Base-by-base conservation (phyloP, 345 rosid genomes). In the Acer campestre region DNA sequence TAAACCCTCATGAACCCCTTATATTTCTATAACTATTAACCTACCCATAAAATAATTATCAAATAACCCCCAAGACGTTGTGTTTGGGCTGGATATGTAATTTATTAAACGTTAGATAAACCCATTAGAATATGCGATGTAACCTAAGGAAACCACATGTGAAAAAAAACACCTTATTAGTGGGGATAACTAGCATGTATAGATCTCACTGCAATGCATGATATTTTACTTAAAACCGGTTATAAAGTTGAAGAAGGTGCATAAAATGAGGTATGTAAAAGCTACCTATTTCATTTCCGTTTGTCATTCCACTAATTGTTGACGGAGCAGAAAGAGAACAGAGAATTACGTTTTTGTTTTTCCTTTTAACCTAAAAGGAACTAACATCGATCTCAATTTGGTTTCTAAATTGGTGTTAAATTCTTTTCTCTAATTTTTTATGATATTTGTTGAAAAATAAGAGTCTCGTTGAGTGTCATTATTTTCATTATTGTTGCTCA, bases 221-320 rank as follows among this genome's bases (percentile, higher is more conserved):
- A 91, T 61, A 89, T 91, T 46, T 80, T 93, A 85, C 91, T 91
- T 51, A 93, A 93, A 84, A 90, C 92, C 6, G 94, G 96, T 78
- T 93, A 93, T 70, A 91, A 85, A 84, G 98, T 91, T 42, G 96
- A 93, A 73, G 96, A 93, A 83, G 94, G 98, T 73, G 96, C 94
- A 63, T 94, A 88, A 68, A 88, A 88, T 71, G 94, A 90, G 89
- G 91, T 88, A 23, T 3, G 44, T 48, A 6, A 3, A 23, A 74
- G 42, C 68, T 25, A 25, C 42, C 20, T 72, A 35, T 56, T 55
- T 71, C 42, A 20, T 75, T 58, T 63, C 20, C 55, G 58, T 42
- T 74, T 31, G 48, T 68, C 66, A 67, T 27, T 67, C 16, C 7
- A 64, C 65, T 27, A 22, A 61, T 61, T 61, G 14, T 23, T 31